Percentiles rank a stretch among this genome's conserved stretches.
phyloP scores from a whole-genome alignment of 2,329 filamentous ascomycete genomes.

The Trichoderma oligosporum region DNA sequence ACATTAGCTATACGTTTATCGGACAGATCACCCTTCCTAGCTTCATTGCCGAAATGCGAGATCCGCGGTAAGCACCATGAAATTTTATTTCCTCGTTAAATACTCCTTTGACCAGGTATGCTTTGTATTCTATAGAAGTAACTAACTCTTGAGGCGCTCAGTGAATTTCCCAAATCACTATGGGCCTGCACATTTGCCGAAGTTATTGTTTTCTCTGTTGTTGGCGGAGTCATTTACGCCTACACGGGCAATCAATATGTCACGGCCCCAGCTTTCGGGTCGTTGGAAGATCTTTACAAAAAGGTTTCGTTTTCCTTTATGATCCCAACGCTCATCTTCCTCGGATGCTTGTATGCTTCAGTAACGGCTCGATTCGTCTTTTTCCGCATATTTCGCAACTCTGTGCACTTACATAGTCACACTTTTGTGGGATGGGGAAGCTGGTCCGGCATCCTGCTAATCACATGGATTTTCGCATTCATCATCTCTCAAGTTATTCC shows the following conservation, averaged over 20 bases:
- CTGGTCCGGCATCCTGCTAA: conserved; percentile 68
- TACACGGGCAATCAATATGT: conserved; percentile 89
- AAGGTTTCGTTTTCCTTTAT: conserved; percentile 92
- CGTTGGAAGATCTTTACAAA: conserved; percentile 72
- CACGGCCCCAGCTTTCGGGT: conserved; percentile 82
- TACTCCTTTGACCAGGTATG: too few species aligned
- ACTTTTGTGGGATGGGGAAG: conserved; percentile 75
- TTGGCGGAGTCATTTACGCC: conserved; percentile 77
- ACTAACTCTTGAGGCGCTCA: conserved; percentile 42
- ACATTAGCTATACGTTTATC: conserved; percentile 95
- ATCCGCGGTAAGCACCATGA: conserved; percentile 48
- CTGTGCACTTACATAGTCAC: conserved; percentile 74
- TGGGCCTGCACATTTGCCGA: conserved; percentile 89
- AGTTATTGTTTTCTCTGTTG: conserved; percentile 77
- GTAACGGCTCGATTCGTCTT: conserved; percentile 89
- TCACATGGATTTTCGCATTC: conserved; percentile 82
- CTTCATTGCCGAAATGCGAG: conserved; percentile 92
- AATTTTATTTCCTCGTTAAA: too few species aligned
- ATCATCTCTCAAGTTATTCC: conserved; percentile 91
- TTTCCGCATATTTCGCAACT: conserved; percentile 79
- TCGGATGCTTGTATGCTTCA: conserved; percentile 86
- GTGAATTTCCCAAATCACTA: conserved; percentile 87
- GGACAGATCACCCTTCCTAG: conserved; percentile 90
- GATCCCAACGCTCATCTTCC: conserved; percentile 89
- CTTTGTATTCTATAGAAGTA: too few species aligned